Conservation (phyloP, 2,329 filamentous ascomycete genomes). For the Elsinoe fawcettii region DNA sequence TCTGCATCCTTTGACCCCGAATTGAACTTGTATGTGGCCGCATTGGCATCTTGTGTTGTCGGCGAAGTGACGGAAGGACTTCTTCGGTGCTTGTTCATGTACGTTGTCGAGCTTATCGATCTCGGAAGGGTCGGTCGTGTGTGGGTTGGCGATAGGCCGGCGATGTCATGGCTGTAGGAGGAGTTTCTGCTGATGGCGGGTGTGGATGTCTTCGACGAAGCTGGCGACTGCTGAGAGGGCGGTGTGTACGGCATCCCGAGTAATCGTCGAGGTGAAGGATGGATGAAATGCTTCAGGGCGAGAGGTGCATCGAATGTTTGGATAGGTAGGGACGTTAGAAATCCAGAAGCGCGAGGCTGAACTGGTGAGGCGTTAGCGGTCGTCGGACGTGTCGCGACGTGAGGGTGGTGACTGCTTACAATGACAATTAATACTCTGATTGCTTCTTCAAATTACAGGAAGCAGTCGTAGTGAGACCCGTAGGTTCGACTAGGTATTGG, state of each 20-base stretch:
- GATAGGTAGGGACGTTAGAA: slow-evolving; percentile 39
- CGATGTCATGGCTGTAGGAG: slow-evolving; percentile 40
- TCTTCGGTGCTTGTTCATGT: slow-evolving; percentile 54
- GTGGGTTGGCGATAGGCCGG: slow-evolving; percentile 29
- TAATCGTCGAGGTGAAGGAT: slow-evolving; percentile 27
- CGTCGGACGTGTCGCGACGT: slow-evolving; percentile 3
- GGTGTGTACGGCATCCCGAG: slow-evolving; percentile 80
- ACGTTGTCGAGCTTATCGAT: slow-evolving; percentile 52
- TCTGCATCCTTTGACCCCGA: slow-evolving; percentile 13
- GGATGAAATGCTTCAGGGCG: neutral
- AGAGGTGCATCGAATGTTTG: slow-evolving; percentile 22
- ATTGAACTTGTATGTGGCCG: slow-evolving; percentile 21
- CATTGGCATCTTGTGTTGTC: slow-evolving; percentile 20
- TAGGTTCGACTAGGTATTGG: slow-evolving; percentile 21
- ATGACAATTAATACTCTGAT: slow-evolving; percentile 9
- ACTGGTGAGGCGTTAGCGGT: slow-evolving; percentile 9
- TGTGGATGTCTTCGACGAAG: slow-evolving; percentile 47
- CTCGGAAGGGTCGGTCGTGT: slow-evolving; percentile 45
- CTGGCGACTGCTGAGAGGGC: slow-evolving; percentile 58
- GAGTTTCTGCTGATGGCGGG: slow-evolving; percentile 44
- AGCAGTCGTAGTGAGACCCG: slow-evolving; percentile 16
- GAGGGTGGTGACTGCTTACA: neutral
- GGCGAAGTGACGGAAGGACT: slow-evolving; percentile 45
- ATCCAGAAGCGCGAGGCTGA: slow-evolving; percentile 21
- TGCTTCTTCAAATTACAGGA: neutral